phyloP scores from a whole-genome alignment of 805 yeast species.

The Yamadazyma laniorum region DNA sequence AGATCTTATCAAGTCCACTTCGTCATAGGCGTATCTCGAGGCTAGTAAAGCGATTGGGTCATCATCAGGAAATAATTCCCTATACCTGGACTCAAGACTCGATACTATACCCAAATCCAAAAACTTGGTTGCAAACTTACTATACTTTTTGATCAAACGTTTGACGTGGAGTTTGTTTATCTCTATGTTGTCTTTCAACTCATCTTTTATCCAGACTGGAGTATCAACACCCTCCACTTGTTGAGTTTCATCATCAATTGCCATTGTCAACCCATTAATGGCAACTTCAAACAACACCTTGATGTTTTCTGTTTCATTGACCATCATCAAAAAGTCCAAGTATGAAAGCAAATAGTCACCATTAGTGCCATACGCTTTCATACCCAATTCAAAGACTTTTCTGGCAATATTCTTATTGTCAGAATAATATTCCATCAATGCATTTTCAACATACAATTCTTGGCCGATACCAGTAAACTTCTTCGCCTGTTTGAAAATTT shows the following conservation, averaged over 20 bases:
- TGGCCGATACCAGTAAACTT: constrained; percentile 56
- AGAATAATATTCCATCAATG: constrained; percentile 72
- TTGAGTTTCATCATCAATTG: constrained; percentile 18
- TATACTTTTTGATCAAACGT: constrained; percentile 45
- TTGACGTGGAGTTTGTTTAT: constrained; percentile 26
- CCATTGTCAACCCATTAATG: constrained; percentile 50
- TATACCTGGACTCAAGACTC: constrained; percentile 64
- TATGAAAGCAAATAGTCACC: constrained; percentile 68
- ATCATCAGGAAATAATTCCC: constrained; percentile 63
- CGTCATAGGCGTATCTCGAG: constrained; percentile 39
- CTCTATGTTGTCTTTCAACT: constrained; percentile 31
- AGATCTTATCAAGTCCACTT: constrained; percentile 34
- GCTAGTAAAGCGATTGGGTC: constrained; percentile 38
- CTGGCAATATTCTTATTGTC: constrained; percentile 67
- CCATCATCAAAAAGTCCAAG: constrained; percentile 64
- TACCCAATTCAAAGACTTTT: constrained; percentile 76
- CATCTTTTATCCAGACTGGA: constrained; percentile 45
- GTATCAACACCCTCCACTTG: constrained; percentile 22
- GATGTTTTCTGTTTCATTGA: constrained; percentile 70
- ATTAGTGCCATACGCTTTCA: constrained; percentile 53
- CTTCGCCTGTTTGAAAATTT: constrained; percentile 65
- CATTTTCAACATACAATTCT: constrained; percentile 79
- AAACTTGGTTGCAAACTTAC: constrained; percentile 64
- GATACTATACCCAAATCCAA: constrained; percentile 69
- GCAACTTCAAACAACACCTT: constrained; percentile 82